Evolutionary conservation across 2,329 filamentous ascomycete species (phyloP), one percentile per base, ranked within the genome.

Genomic region (Fusarium praegraminearum): DNA sequence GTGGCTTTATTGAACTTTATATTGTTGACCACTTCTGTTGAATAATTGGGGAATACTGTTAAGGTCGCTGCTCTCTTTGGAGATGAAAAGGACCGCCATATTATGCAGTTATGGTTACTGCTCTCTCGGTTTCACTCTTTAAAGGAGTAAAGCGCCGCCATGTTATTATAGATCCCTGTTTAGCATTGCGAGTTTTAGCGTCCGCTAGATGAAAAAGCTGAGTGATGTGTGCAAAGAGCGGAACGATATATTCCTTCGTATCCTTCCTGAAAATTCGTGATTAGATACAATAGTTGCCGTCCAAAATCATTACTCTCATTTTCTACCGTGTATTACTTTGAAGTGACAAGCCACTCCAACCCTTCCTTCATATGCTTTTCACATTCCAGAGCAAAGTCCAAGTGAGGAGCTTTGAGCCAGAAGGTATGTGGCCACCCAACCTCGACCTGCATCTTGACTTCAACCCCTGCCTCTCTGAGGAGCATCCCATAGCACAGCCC

Each of bases 391-490:
- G 83, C 80, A 68, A 78, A 75, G 15, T 79, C 72, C 70, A 85
- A 69, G 58, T 80, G 74, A 35, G 82, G 83, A 22, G 80, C 72
- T 80, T 75, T 82, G 60, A 86, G 71, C 84, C 85, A 86, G 70
- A 85, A 86, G 10, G 84, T 86, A 76, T 86, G 84, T 20, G 84
- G 83, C 79, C 80, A 85, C 11, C 84, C 84, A 56, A 71, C 63
- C 30, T 84, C 78, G 3, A 85, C 78, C 67, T 83, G 79, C 9
- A 83, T 71, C 58, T 73, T 77, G 0, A 85, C 80, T 15, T 81
- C 77, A 1, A 80, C 77, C 13, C 80, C 81, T 6, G 77, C 79
- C 15, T 77, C 73, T 41, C 73, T 76, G 61, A 86, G 72, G 5
- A 78, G 73, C 72, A 81, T 80, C 6, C 81, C 83, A 70, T 85